Percentiles rank a stretch among this genome's conserved stretches.
phyloP scores from a whole-genome alignment of 2,329 filamentous ascomycete species.

The Camillea tinctor region DNA sequence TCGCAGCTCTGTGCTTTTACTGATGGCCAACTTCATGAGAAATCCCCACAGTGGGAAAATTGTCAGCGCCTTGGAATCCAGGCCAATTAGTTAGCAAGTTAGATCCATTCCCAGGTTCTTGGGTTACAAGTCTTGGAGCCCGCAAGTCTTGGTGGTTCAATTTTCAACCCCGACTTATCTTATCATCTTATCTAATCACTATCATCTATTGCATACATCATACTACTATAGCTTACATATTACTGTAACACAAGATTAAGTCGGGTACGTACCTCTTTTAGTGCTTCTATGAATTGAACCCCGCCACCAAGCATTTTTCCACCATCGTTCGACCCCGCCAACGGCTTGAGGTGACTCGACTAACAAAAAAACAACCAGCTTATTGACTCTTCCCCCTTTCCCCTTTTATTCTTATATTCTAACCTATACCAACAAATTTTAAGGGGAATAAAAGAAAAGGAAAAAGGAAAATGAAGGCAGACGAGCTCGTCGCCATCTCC shows the following conservation, averaged over 20 bases:
- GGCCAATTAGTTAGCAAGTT: conserved; percentile 5
- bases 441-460: no score
- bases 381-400: not conserved
- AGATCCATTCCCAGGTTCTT: no score
- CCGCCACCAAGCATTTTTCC: not conserved
- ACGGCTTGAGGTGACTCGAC: conserved; percentile 16
- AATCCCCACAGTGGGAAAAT: conserved; percentile 7
- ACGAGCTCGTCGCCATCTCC: conserved; percentile 53
- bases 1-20: conserved; percentile 3
- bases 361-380: conserved; percentile 4
- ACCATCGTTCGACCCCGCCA: conserved; percentile 14
- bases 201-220: no score
- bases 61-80: conserved; percentile 13
- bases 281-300: conserved; percentile 2
- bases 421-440: not conserved
- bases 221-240: no score
- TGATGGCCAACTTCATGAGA: conserved; percentile 1
- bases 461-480: conserved; percentile 50
- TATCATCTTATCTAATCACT: conserved; percentile 4
- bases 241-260: not conserved
- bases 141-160: conserved; percentile 2
- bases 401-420: no score
- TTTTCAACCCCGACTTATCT: conserved; percentile 28
- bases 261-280: conserved; percentile 5
- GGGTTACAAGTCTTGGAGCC: no score